phyloP scores from a whole-genome alignment of 2,329 filamentous ascomycete species.

The Scedosporium boydii region DNA sequence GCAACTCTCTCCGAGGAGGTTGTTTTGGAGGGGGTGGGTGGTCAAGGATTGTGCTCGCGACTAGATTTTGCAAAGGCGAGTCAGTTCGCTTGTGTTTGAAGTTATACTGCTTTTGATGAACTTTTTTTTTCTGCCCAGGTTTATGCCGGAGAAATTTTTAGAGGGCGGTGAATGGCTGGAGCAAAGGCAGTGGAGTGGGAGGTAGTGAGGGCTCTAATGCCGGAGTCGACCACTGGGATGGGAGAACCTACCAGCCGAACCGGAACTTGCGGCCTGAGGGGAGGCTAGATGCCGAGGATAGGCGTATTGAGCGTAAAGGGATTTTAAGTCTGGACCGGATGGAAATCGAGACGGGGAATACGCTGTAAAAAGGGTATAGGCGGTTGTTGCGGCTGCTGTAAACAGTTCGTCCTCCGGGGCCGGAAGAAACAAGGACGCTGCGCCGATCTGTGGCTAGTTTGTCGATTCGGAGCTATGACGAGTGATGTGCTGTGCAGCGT shows the following conservation, averaged over 20 bases:
- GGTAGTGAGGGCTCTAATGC: background rate
- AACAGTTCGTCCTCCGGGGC: background rate
- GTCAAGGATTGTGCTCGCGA: background rate
- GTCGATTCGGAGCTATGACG: background rate
- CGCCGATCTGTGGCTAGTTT: background rate
- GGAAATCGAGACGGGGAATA: background rate
- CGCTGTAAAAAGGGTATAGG: background rate
- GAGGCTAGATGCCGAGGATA: background rate
- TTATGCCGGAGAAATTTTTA: background rate
- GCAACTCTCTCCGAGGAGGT: background rate
- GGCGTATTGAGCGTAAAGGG: background rate
- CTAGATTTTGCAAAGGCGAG: background rate
- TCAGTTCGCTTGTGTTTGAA: background rate
- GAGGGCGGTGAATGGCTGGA: background rate
- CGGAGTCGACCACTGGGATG: background rate
- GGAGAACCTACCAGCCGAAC: background rate
- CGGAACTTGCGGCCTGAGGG: background rate
- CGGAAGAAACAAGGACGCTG: background rate
- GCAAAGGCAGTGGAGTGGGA: no score
- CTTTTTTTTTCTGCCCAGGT: background rate
- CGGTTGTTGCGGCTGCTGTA: background rate
- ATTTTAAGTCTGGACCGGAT: background rate
- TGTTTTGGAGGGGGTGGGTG: background rate
- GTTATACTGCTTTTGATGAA: background rate
- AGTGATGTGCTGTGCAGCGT: background rate